Evolutionary conservation across 139 green algal species (phyloP).

Genomic region (Tetradesmus obliquus): DNA sequence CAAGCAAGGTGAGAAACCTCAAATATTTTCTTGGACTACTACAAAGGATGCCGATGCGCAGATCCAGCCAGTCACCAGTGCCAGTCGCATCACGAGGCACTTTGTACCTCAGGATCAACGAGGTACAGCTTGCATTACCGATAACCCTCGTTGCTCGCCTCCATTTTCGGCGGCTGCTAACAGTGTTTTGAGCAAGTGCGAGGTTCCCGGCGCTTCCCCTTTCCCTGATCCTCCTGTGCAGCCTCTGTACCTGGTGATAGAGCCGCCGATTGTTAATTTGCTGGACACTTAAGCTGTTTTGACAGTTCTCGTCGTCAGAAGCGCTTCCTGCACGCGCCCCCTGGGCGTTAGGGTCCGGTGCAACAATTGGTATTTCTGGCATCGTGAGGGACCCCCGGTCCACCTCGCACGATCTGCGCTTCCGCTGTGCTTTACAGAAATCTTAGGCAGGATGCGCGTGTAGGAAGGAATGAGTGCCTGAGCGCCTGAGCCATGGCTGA

Average conservation of each 20-base stretch:
- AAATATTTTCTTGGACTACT: no score
- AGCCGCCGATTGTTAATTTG: not conserved
- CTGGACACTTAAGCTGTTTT: not conserved
- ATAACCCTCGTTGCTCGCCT: not conserved
- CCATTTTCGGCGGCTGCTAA: not conserved
- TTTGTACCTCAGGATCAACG: not conserved
- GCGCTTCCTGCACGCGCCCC: not conserved
- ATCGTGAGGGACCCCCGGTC: not conserved
- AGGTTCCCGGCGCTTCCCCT: not conserved
- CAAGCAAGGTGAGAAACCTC: no score
- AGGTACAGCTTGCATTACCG: not conserved
- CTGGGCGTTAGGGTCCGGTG: not conserved
- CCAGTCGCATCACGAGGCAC: not conserved
- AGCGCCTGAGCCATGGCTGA: slow-evolving; percentile 1
- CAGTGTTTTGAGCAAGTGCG: not conserved
- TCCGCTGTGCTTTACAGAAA: not conserved
- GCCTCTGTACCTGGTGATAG: not conserved
- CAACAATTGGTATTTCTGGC: not conserved
- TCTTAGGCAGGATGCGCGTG: not conserved
- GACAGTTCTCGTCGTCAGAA: not conserved
- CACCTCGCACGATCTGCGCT: not conserved
- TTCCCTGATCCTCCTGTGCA: not conserved
- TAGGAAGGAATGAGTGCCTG: slow-evolving; percentile 4
- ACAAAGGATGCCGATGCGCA: not conserved
- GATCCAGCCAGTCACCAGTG: not conserved